Conservation (phyloP, 164 flowering plant species). For the Cinnamomum chago region DNA sequence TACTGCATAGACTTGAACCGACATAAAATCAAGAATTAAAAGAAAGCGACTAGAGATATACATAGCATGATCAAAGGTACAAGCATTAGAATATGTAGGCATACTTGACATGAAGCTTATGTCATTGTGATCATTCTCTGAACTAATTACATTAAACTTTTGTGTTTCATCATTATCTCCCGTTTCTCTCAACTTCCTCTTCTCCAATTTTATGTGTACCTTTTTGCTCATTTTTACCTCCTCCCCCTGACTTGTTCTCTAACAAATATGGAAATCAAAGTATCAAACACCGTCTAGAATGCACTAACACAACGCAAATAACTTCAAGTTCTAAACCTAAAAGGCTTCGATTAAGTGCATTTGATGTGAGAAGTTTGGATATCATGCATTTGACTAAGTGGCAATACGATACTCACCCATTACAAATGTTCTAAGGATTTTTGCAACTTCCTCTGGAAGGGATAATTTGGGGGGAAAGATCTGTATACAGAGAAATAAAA, state of each 20-base stretch:
- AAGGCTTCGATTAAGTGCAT: too few relatives aligned
- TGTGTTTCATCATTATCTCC: not conserved
- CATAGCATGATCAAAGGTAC: not conserved
- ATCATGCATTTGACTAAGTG: too few relatives aligned
- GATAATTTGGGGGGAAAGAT: too few relatives aligned
- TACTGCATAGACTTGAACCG: too few relatives aligned
- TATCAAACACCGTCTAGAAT: not conserved
- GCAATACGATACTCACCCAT: too few relatives aligned
- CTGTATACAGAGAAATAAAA: too few relatives aligned
- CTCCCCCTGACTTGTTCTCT: not conserved
- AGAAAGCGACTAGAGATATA: too few relatives aligned
- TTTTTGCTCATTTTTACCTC: not conserved
- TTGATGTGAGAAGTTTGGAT: too few relatives aligned
- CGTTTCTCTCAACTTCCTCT: not conserved
- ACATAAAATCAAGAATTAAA: too few relatives aligned
- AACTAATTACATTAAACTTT: not conserved
- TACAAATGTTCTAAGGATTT: too few relatives aligned
- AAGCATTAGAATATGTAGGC: not conserved
- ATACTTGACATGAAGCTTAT: not conserved
- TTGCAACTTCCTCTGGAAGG: too few relatives aligned
- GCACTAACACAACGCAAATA: not conserved
- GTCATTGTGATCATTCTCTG: not conserved
- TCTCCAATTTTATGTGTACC: not conserved
- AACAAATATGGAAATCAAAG: not conserved
- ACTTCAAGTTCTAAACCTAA: too few relatives aligned